Evolutionary conservation across 176 grass and related monocot genomes (phyloP).

Genomic region (Oryza officinalis): DNA sequence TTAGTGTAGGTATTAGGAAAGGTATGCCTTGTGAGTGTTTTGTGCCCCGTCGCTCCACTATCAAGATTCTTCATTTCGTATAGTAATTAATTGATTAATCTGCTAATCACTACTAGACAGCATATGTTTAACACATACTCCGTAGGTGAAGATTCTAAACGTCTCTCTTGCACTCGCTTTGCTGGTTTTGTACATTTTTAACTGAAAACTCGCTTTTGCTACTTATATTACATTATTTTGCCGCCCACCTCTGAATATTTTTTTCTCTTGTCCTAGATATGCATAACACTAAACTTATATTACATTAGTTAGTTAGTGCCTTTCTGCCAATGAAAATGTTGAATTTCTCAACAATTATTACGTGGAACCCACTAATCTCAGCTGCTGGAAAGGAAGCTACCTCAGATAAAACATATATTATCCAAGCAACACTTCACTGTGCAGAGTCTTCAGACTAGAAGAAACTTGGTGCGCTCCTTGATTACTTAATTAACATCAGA

Average conservation of each 20-base stretch:
- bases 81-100: background rate
- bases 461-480: background rate
- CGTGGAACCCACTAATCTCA: background rate
- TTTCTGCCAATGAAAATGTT: background rate
- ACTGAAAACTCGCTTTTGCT: slow-evolving; percentile 29
- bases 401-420: slow-evolving; percentile 28
- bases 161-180: background rate
- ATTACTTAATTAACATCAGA: background rate
- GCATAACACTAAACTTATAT: background rate
- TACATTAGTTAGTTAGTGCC: background rate
- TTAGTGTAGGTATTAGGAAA: slow-evolving; percentile 38
- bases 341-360: background rate
- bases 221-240: slow-evolving; percentile 14
- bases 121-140: slow-evolving; percentile 22
- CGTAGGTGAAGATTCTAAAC: slow-evolving; percentile 16
- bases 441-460: slow-evolving; percentile 17
- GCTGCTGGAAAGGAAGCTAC: slow-evolving; percentile 10
- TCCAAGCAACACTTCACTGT: slow-evolving; percentile 4
- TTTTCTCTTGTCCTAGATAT: slow-evolving; percentile 10
- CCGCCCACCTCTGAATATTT: slow-evolving; percentile 30
- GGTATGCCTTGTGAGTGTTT: slow-evolving; percentile 45
- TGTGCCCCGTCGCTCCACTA: background rate
- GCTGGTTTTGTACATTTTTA: background rate
- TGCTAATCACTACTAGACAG: slow-evolving; percentile 18
- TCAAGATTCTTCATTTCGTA: slow-evolving; percentile 12